These are phyloP conservation scores for Achaetomium macrosporum DNA, from an alignment of 2,329 filamentous ascomycete genomes.

Conservation along the genomic window DNA sequence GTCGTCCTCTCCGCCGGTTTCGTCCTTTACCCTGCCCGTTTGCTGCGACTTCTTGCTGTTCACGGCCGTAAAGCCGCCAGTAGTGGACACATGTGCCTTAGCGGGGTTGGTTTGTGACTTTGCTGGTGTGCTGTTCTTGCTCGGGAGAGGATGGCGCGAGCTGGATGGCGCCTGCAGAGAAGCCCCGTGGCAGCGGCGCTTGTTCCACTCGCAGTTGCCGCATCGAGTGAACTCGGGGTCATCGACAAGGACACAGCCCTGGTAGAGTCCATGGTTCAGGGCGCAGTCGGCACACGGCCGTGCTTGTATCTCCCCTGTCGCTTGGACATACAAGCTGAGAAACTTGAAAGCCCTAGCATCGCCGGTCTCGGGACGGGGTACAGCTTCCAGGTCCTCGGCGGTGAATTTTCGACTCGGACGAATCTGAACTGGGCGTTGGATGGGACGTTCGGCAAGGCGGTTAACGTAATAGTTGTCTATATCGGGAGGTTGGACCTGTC, in stretches of 20 bases:
- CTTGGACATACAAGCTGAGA: constrained; percentile 46
- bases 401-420: constrained; percentile 39
- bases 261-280: constrained; percentile 39
- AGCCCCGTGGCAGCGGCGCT: constrained; percentile 27
- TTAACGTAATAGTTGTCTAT: constrained; percentile 38
- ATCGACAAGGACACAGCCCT: constrained; percentile 40
- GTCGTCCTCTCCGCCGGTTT: background rate
- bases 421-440: constrained; percentile 37
- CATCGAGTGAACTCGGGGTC: constrained; percentile 40
- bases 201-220: constrained; percentile 48
- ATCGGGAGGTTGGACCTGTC: constrained; percentile 33
- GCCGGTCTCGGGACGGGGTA: constrained; percentile 34
- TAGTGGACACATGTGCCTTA: background rate
- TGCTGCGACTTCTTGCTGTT: constrained; percentile 11
- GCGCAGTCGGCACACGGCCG: constrained; percentile 38
- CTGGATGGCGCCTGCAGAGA: constrained; percentile 3
- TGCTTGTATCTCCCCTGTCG: constrained; percentile 38
- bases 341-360: constrained; percentile 41
- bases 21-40: background rate
- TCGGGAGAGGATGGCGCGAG: background rate
- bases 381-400: constrained; percentile 33
- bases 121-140: background rate
- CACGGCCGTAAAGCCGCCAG: constrained; percentile 23
- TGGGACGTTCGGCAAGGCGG: constrained; percentile 32
- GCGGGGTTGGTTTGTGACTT: background rate